phyloP scores from a whole-genome alignment of 2,329 filamentous ascomycete species.

The Lachnellula occidentalis region DNA sequence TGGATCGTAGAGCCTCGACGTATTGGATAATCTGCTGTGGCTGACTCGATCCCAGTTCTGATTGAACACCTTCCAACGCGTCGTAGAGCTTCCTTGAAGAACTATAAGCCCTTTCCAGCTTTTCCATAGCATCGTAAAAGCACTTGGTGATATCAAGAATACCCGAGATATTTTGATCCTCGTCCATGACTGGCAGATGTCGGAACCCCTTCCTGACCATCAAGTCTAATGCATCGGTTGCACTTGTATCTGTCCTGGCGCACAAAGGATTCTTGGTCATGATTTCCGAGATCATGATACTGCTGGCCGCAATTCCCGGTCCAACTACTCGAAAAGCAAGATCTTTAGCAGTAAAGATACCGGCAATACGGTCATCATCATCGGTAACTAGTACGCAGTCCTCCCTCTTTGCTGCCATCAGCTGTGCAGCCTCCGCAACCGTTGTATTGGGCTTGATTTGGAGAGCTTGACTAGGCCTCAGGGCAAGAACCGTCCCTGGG shows the following conservation, averaged over 20 bases:
- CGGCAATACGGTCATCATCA: slow-evolving; percentile 94
- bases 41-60: slow-evolving; percentile 89
- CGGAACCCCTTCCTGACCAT: slow-evolving; percentile 99
- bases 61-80: slow-evolving; percentile 94
- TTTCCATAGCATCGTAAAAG: slow-evolving; percentile 99
- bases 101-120: slow-evolving; percentile 93
- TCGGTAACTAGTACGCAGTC: slow-evolving; percentile 97
- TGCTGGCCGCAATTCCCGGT: slow-evolving; percentile 79
- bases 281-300: slow-evolving; percentile 92
- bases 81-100: slow-evolving; percentile 98
- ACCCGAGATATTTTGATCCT: slow-evolving; percentile 98
- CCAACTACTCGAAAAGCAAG: slow-evolving; percentile 95
- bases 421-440: slow-evolving; percentile 90
- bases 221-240: slow-evolving; percentile 91
- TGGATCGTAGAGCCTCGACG: slow-evolving; percentile 86
- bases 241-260: slow-evolving; percentile 94
- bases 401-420: slow-evolving; percentile 98
- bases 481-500: slow-evolving; percentile 88
- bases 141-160: slow-evolving; percentile 98
- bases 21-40: slow-evolving; percentile 99
- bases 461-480: slow-evolving; percentile 90
- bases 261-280: slow-evolving; percentile 99
- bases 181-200: slow-evolving; percentile 97
- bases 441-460: slow-evolving; percentile 96
- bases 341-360: slow-evolving; percentile 99